Percentiles rank a stretch among this genome's conserved stretches.
phyloP scores from a whole-genome alignment of 1,139 yeast species.

The Pichia sp. region DNA sequence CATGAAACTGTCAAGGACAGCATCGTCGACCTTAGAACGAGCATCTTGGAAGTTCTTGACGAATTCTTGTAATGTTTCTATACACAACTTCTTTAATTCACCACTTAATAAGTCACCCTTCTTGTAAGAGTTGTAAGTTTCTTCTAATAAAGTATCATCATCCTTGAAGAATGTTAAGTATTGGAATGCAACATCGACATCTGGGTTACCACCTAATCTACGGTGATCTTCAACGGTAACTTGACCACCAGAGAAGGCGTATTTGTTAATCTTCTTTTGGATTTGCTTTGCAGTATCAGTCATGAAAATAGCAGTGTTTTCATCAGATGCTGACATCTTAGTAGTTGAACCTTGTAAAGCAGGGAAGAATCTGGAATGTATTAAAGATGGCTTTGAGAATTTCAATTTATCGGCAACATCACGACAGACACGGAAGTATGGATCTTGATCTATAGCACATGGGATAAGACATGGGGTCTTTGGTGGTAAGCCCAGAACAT shows the following conservation, averaged over 20 bases:
- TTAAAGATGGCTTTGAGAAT: constrained; percentile 85
- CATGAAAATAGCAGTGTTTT: constrained; percentile 83
- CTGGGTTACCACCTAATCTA: constrained; percentile 88
- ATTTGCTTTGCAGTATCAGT: constrained; percentile 92
- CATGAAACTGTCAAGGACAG: constrained; percentile 71
- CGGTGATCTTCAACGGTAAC: constrained; percentile 89
- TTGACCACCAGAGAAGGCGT: constrained; percentile 96
- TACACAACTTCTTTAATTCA: constrained; percentile 89
- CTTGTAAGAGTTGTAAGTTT: constrained; percentile 64
- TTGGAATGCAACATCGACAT: constrained; percentile 93
- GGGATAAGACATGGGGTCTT: constrained; percentile 97
- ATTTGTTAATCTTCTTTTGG: constrained; percentile 91
- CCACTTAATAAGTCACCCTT: constrained; percentile 87
- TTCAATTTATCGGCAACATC: constrained; percentile 95
- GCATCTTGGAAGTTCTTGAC: constrained; percentile 80
- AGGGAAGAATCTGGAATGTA: constrained; percentile 97
- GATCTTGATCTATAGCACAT: constrained; percentile 99
- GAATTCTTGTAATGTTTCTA: constrained; percentile 73
- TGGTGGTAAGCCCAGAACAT: constrained; percentile 76
- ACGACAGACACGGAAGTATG: constrained; percentile 96
- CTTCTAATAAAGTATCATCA: constrained; percentile 76
- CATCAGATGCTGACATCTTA: constrained; percentile 94
- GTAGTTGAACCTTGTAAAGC: constrained; percentile 97
- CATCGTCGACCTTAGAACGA: constrained; percentile 66
- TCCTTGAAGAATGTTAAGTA: constrained; percentile 86